These are phyloP conservation scores for Orobanche coerulescens DNA, from an alignment of 257 asterid genomes.

Conservation along the genomic window DNA sequence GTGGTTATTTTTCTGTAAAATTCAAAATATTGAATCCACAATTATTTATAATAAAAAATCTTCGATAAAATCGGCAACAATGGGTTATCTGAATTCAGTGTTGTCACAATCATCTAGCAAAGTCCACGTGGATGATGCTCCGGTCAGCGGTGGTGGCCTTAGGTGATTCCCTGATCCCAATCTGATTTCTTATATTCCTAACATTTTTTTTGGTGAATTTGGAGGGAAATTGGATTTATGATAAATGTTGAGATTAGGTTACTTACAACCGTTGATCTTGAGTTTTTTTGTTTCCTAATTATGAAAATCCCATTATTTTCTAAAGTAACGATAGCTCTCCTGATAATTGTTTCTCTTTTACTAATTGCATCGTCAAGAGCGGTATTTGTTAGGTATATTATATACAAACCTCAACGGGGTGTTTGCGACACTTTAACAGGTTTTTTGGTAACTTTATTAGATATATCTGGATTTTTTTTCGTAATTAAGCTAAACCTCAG, in stretches of 20 bases:
- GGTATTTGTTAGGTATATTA: no score
- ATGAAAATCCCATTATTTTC: not conserved
- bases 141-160: constrained; percentile 80
- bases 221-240: not conserved
- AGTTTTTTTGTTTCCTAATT: not conserved
- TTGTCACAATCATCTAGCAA: constrained; percentile 50
- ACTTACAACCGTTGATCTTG: not conserved
- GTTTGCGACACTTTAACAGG: no score
- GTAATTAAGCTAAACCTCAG: no score
- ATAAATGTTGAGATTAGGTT: not conserved
- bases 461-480: no score
- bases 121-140: constrained; percentile 47
- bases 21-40: not conserved
- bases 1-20: not conserved
- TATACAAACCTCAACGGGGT: no score
- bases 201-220: not conserved
- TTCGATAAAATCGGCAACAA: constrained; percentile 22
- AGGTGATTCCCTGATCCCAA: constrained; percentile 37
- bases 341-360: no score
- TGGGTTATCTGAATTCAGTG: constrained; percentile 72
- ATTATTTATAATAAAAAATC: constrained; percentile 13
- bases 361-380: no score
- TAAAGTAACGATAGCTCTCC: no score
- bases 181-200: not conserved
- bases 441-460: no score